phyloP scores from a whole-genome alignment of 2,329 filamentous ascomycete species.

The Gaeumannomyces sp. region DNA sequence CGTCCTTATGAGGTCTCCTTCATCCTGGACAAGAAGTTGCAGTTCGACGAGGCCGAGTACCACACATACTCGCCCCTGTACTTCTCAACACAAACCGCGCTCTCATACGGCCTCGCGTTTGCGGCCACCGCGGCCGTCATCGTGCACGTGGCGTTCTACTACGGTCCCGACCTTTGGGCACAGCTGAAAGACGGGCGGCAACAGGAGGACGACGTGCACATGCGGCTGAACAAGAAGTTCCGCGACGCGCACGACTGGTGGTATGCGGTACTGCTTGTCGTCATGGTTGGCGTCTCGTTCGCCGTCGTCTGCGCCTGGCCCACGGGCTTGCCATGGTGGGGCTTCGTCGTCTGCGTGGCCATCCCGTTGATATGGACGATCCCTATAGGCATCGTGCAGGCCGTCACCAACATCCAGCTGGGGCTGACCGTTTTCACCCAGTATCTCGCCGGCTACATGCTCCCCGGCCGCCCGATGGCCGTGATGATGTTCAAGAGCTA shows the following conservation, averaged over 20 bases:
- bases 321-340: conserved; percentile 53
- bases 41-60: conserved; percentile 57
- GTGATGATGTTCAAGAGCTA: conserved; percentile 79
- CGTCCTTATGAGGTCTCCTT: conserved; percentile 50
- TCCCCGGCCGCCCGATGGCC: conserved; percentile 62
- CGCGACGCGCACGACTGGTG: conserved; percentile 54
- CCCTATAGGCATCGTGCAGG: conserved; percentile 56
- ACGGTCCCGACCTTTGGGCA: conserved; percentile 47
- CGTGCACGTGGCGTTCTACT: conserved; percentile 49
- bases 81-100: conserved; percentile 54
- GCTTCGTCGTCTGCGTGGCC: conserved; percentile 49
- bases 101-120: conserved; percentile 55
- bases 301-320: conserved; percentile 47
- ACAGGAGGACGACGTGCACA: conserved; percentile 53
- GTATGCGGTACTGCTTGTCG: conserved; percentile 44
- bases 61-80: conserved; percentile 60
- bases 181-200: conserved; percentile 49
- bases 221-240: conserved; percentile 57
- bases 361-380: conserved; percentile 54
- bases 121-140: conserved; percentile 59
- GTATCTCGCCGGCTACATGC: conserved; percentile 67
- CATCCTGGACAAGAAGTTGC: conserved; percentile 49
- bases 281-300: conserved; percentile 50
- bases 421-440: conserved; percentile 68
- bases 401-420: conserved; percentile 55